Base-by-base conservation (phyloP, 768 basidiomycete species). In the Cystofilobasidium bisporidii region DNA sequence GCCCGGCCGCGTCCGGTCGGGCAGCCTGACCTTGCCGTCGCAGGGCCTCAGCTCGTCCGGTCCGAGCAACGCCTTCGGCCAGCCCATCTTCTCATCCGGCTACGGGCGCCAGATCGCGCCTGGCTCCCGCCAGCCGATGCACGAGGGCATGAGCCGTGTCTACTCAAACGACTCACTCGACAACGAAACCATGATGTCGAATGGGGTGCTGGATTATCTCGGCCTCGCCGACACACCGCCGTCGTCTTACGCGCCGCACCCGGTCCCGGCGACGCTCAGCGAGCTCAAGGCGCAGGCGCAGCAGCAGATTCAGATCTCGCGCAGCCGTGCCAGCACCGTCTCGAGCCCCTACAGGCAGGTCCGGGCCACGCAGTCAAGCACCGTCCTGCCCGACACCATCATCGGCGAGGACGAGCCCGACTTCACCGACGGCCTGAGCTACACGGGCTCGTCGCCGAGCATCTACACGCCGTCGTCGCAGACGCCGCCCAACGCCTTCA, bases 181-280 rank as follows among this genome's bases (percentile, higher is more conserved):
- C n/a, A 81, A 83, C 28, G 93, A 96, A 63, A 87, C 91, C 60
- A 89, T 90, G 76, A 89, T 90, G 76, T 88, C 91, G 73, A 88
- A 92, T 55, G 90, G 91, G 74, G 97, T 94, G 32, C 83, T 98
- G 69, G 93, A 96, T 77, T 97, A 97, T 77, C 87, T 98, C 60
- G 94, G 94, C 53, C 82, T 98, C 73, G 94, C 92, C 73, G 93
- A 91, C 71, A 43, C 56, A 24, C 70, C 68, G 33, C 62, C 20
- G 58, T 58, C 38, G 30, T 33, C 63, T 30, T 70, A 24, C 59
- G 63, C 65, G 81, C 83, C 71, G 83, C 86, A 62, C 84, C 83
- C 61, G 84, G 30, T 64, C 20, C 88, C 90, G 8, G 91, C 90
- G 15, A 91, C 90, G 45, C 85, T 93, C 69, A 84, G 88, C 24